phyloP scores from a whole-genome alignment of 1,139 yeast species.

The Pichia sp. region DNA sequence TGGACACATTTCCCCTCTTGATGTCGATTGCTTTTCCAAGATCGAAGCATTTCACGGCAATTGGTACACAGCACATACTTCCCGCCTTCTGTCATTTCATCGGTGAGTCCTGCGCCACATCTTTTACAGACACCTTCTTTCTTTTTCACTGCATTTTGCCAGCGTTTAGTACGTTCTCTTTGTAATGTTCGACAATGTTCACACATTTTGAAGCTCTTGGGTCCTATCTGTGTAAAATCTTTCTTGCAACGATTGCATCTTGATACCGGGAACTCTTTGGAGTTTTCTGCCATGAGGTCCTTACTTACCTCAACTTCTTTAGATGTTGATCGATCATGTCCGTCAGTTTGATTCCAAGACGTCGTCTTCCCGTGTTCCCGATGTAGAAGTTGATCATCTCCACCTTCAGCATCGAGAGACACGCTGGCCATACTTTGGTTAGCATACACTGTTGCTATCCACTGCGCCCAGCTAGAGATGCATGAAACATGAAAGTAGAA shows the following conservation, averaged over 20 bases:
- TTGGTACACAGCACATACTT: conserved; percentile 50
- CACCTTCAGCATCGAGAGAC: too few relatives aligned
- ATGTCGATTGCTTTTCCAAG: conserved; percentile 50
- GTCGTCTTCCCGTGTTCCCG: too few relatives aligned
- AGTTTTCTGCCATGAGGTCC: conserved; percentile 7
- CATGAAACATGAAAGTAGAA: too few relatives aligned
- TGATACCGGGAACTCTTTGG: conserved; percentile 10
- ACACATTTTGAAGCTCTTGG: conserved; percentile 49
- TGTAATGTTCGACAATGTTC: conserved; percentile 59
- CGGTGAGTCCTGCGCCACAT: conserved; percentile 51
- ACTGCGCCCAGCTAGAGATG: too few relatives aligned
- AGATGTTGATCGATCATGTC: too few relatives aligned
- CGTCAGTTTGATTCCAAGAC: too few relatives aligned
- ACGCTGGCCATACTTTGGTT: too few relatives aligned
- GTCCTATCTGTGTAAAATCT: conserved; percentile 40
- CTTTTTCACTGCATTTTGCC: conserved; percentile 57
- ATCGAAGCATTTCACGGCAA: conserved; percentile 49
- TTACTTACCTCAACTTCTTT: too few relatives aligned
- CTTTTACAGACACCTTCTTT: conserved; percentile 59
- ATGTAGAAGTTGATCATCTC: too few relatives aligned
- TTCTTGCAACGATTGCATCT: conserved; percentile 55
- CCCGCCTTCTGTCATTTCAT: conserved; percentile 39
- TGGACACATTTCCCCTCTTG: conserved; percentile 63
- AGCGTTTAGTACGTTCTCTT: conserved; percentile 52
- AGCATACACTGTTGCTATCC: too few relatives aligned